phyloP scores from a whole-genome alignment of 352 stramenopile species.

The Globisporangium apiculatum region DNA sequence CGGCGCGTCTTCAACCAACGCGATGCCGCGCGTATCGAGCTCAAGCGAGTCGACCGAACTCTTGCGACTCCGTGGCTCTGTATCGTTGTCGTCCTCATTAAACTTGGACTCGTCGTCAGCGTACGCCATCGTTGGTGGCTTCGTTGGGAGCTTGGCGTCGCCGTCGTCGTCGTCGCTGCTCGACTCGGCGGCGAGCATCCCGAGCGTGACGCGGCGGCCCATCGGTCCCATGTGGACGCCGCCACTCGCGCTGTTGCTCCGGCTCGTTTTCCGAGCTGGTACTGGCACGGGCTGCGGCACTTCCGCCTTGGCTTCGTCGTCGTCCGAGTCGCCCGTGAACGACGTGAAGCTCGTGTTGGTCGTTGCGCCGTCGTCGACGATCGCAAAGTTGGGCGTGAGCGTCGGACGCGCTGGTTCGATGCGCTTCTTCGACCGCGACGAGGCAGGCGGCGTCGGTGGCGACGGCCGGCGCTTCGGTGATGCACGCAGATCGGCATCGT shows the following conservation, averaged over 20 bases:
- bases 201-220: constrained; percentile 58
- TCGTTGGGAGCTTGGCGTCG: constrained; percentile 42
- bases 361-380: constrained; percentile 45
- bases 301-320: constrained; percentile 57
- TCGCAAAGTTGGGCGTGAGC: constrained; percentile 63
- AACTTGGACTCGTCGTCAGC: constrained; percentile 33
- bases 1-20: constrained; percentile 54
- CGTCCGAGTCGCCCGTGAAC: constrained; percentile 73
- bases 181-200: constrained; percentile 66
- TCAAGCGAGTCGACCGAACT: constrained; percentile 77
- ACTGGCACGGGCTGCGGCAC: constrained; percentile 54
- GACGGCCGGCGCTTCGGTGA: constrained; percentile 16
- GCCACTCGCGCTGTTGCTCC: constrained; percentile 16
- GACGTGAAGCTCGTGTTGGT: constrained; percentile 81
- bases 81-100: constrained; percentile 1
- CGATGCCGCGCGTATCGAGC: constrained; percentile 73
- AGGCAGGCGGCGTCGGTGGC: constrained; percentile 14
- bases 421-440: not conserved
- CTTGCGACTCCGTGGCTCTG: constrained; percentile 26
- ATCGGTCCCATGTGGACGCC: constrained; percentile 56
- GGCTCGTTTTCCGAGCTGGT: constrained; percentile 28
- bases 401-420: constrained; percentile 8
- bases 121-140: constrained; percentile 29
- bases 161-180: constrained; percentile 68
- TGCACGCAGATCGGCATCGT: constrained; percentile 6